Evolutionary conservation across 2,329 filamentous ascomycete species (phyloP), one percentile per base, ranked within the genome.

Genomic region (Sordariomycetes sp.): DNA sequence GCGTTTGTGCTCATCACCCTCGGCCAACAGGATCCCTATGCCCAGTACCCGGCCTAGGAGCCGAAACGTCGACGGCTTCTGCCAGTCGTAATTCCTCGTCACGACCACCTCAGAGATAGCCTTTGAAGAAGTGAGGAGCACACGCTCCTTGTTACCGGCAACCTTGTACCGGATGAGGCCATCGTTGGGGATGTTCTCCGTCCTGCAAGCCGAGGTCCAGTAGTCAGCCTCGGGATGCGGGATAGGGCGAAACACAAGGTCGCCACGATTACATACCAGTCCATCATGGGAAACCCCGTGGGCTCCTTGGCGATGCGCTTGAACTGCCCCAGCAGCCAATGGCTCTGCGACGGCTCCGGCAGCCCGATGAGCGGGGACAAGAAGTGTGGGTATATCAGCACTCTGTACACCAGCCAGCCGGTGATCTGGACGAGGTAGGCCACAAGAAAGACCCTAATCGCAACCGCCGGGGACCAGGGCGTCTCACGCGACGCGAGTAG

Each of bases 1-100:
- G 65, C 82, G 75, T 73, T 88, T 94, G 70, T 97, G 93, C 65
- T 92, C 89, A 14, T 95, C 89, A n/a, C 92, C 92, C 71, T 97
- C 92, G 1, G 90, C 88, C 12, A 97, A 75, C 43, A 97, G 72
- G 16, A 93, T 74, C 11, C 89, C 88, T 14, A 86, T 72, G 11
- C 90, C 87, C 14, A 93, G 75, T 28, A 91, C 75, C 24, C 82
- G 77, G 1, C 79, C 81, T 3, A 93, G 72, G 1, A 78, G 76
- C 51, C 71, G 71, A 34, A 89, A 64, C 25, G 76, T 66, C 1
- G 64, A 57, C 0, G 87, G 86, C 67, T 90, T 90, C 52, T 77
- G 66, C 63, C 89, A 92, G 48, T 87, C 81, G 67, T 91, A 90
- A 62, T 77, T 83, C 60, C 83, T 86, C 20, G 80, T 82, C 28